Base-by-base conservation (phyloP, 352 stramenopile genomes). In the Aphanomyces invadans region DNA sequence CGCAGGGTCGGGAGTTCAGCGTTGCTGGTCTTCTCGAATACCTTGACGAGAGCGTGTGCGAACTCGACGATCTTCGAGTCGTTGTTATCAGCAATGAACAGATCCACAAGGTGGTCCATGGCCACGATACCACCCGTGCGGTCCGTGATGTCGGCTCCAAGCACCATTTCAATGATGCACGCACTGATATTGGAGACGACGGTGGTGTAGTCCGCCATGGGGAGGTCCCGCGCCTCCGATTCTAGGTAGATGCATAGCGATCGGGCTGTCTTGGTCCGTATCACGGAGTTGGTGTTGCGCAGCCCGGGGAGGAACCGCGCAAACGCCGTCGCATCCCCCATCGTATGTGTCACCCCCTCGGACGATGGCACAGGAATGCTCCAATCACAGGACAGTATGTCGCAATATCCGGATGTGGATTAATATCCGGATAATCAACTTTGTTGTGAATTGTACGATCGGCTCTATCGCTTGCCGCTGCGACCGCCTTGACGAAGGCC, bases 61-160 rank as follows among this genome's bases (percentile, higher is more conserved):
- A 93, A 92, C 72, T 93, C 86, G 53, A 92, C 91, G 76, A 95
- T 95, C 7, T 81, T 92, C 79, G 91, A 83, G 75, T 95, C 86
- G 75, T 95, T 92, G 44, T 85, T 77, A 66, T 92, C 84, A 42
- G 81, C 84, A 76, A 93, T 93, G 65, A 95, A 95, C 33, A 93
- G 76, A 71, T 95, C 86, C 38, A 95, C 79, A 38, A 95, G 80
- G 63, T 95, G 82, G 72, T 95, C 86, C 86, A 95, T 95, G 67
- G 86, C 86, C 2, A 83, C 81, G 70, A 95, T 93, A 57, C 84
- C 86, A 51, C 82, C 84, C 77, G 92, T 90, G 55, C 83, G 81
- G 62, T 95, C 86, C 21, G 80, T 71, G 42, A 72, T 80, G 69
- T 95, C 86, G 61, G 74, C 80, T 59, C 77, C 80, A 72, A 92